Percentiles rank a stretch among this genome's conserved stretches.
Evolutionary conservation across 306 rosid species (phyloP).

Genomic region (Vicia faba): DNA sequence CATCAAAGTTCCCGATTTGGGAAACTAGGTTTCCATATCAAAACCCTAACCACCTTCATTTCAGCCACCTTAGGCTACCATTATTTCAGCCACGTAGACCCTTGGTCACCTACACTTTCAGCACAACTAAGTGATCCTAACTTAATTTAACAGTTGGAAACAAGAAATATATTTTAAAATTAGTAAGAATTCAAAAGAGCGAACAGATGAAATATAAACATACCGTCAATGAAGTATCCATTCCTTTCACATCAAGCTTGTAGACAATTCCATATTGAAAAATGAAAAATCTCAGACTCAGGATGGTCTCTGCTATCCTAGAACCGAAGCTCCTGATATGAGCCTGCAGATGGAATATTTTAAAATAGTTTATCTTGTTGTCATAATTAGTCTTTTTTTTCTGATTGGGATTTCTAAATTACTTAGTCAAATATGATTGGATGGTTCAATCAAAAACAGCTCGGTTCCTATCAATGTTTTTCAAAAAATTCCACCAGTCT

Average conservation of each 20-base stretch:
- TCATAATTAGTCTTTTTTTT: background rate
- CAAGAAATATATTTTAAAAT: constrained; percentile 9
- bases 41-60: background rate
- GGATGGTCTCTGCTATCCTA: constrained; percentile 80
- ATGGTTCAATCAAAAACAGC: background rate
- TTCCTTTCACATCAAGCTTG: constrained; percentile 66
- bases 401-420: background rate
- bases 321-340: constrained; percentile 78
- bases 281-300: constrained; percentile 87
- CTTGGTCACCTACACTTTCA: background rate
- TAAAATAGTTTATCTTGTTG: background rate
- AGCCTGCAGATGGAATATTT: constrained; percentile 50
- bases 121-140: background rate
- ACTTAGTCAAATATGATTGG: background rate
- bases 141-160: constrained; percentile 1
- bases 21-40: background rate
- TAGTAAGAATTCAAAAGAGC: background rate
- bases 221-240: constrained; percentile 82
- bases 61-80: background rate
- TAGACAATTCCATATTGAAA: constrained; percentile 95
- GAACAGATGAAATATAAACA: background rate
- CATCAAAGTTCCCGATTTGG: background rate
- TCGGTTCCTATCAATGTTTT: background rate
- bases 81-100: background rate
- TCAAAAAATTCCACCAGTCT: constrained; percentile 3